Conservation (phyloP, 2,329 filamentous ascomycete genomes). For the Pseudocercospora vitis region DNA sequence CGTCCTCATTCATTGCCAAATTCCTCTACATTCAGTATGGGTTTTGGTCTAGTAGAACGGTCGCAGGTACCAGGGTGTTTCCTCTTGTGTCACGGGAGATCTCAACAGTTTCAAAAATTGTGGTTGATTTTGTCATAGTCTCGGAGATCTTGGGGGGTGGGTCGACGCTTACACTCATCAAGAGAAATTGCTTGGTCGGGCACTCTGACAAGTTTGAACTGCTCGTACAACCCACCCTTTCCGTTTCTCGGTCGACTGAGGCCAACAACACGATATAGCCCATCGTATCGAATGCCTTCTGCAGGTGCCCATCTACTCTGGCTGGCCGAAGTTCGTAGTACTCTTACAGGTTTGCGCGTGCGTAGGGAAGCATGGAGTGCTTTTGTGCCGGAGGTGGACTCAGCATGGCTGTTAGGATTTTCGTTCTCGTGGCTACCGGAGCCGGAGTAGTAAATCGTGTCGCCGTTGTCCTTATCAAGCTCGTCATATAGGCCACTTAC, state of each 20-base stretch:
- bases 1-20: background rate
- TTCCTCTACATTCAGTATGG: no score
- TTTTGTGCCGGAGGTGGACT: conserved; percentile 22
- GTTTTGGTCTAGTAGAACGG: no score
- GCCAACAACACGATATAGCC: conserved; percentile 27
- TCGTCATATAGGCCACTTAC: conserved; percentile 30
- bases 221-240: conserved; percentile 33
- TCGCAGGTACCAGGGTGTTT: no score
- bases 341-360: conserved; percentile 22
- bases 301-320: conserved; percentile 19
- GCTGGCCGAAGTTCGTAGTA: conserved; percentile 26
- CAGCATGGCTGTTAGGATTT: conserved; percentile 23
- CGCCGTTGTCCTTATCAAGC: conserved; percentile 29
- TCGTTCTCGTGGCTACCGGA: conserved; percentile 28
- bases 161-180: conserved; percentile 15
- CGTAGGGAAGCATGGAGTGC: conserved; percentile 23
- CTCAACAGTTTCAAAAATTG: background rate
- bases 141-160: conserved; percentile 22
- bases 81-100: no score
- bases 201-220: conserved; percentile 27
- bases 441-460: conserved; percentile 31
- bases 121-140: conserved; percentile 26
- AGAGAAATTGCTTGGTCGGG: conserved; percentile 21
- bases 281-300: conserved; percentile 31
- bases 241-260: conserved; percentile 20